Base-by-base conservation (phyloP, 768 basidiomycete species). In the Phaeotremella skinneri region DNA sequence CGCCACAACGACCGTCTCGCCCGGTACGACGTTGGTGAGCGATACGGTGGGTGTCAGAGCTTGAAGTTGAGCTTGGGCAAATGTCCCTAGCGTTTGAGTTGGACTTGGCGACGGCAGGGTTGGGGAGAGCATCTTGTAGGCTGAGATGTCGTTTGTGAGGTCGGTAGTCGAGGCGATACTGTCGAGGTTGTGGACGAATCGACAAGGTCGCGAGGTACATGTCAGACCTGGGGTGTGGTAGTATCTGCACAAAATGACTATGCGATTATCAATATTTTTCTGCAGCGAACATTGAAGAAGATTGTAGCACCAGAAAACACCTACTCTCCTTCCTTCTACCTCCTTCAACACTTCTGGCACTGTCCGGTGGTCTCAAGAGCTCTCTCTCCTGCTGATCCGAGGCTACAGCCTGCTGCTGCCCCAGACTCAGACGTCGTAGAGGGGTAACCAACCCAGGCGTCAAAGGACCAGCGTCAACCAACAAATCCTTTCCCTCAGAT, bases 141-240 rank as follows among this genome's bases (percentile, higher is more conserved):
- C 31, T 21, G 53, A 55, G 21, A 23, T 23, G 30, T 55, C 53
- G 17, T 11, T 61, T 9, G 43, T 16, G 14, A 32, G 51, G 51
- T 39, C 32, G 26, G 52, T 29, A 11, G 17, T 37, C 2, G 51
- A 39, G 21, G 31, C 30, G 27, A 58, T 39, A 23, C 53, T 17
- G 1, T 61, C 62, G 49, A 74, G 64, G 41, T 67, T 65, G 50
- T 77, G 76, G 0, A 74, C 71, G 64, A 77, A 77, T 58, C 76
- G 68, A 59, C 76, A 77, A 25, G 76, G 76, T 50, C 74, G 63
- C 27, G 76, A 72, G 14, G 76, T 77, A 57, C 76, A 77, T 14
- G 68, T 74, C 11, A 75, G 59, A 5, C 74, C 76, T 2, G 72
- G 72, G 4, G 74, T 75, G 45, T 77, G 76, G 47, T 74, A 74